Evolutionary conservation across 768 basidiomycete species (phyloP), one percentile per base, ranked within the genome.

Genomic region (Psilocybe subaeruginosa): DNA sequence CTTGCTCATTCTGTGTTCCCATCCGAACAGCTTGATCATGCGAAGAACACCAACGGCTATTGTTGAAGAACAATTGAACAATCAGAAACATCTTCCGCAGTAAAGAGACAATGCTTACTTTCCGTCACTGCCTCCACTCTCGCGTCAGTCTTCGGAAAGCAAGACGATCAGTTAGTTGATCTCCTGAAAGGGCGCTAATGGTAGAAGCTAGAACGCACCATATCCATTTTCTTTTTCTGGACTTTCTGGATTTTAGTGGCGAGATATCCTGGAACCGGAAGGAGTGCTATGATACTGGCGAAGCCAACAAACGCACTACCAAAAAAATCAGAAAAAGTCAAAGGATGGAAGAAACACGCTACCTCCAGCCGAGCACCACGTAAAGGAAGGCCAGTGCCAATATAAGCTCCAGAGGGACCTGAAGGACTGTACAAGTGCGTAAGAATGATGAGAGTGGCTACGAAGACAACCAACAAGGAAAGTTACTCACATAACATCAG

Each of bases 21-120:
- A 84, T 12, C 81, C 91, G 65, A 92, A 91, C 46, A 91, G 74
- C 71, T 92, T 92, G 69, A 90, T 77, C 85, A 90, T 89, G 16
- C 88, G 82, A 12, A 90, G 71, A 17, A 85, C 82, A 56, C 80
- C 82, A 67, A 87, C 76, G 4, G 78, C 86, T 86, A 16, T 4
- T 54, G 4, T 35, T 23, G 23, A 72, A 45, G 30, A 50, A 31
- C 12, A 29, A 19, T 17, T 30, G 50, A 48, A 16, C 33, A 41
- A 11, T 11, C 8, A 4, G 9, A 29, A 3, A 33, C 23, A 14
- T 5, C 14, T 8, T 16, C 0, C 31, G 19, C 14, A 43, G 11
- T 43, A 35, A 35, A 11, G 7, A 35, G 14, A 37, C n/a, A 60
- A 6, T 8, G 17, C 70, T 64, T 66, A 84, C 85, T 79, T 75